phyloP scores from a whole-genome alignment of 1,139 yeast species.

The Geotrichum cucujoidarum region DNA sequence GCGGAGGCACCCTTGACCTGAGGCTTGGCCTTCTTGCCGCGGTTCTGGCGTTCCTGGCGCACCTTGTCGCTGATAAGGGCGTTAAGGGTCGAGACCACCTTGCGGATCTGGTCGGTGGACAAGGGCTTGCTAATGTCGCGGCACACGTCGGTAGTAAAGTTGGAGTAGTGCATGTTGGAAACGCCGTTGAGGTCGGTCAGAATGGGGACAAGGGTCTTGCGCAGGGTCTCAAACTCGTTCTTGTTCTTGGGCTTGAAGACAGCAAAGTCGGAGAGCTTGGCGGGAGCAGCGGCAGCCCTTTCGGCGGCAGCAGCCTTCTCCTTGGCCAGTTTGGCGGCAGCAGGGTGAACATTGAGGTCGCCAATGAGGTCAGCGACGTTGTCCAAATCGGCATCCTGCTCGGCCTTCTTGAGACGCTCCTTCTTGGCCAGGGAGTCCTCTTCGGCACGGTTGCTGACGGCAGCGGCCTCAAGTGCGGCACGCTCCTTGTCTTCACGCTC shows the following conservation, averaged over 20 bases:
- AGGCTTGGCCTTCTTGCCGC: slow-evolving; percentile 91
- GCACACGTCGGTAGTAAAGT: slow-evolving; percentile 76
- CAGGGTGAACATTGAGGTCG: slow-evolving; percentile 54
- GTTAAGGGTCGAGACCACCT: slow-evolving; percentile 78
- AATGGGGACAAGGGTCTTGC: slow-evolving; percentile 70
- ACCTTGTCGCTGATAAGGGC: slow-evolving; percentile 82
- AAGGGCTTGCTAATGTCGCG: slow-evolving; percentile 82
- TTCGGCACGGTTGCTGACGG: slow-evolving; percentile 34
- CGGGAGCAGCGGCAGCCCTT: slow-evolving; percentile 48
- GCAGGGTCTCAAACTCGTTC: slow-evolving; percentile 74
- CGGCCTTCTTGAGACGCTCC: slow-evolving; percentile 72
- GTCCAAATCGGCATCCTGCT: slow-evolving; percentile 77
- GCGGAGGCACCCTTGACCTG: slow-evolving; percentile 70
- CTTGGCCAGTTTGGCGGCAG: slow-evolving; percentile 43
- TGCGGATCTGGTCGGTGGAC: slow-evolving; percentile 74
- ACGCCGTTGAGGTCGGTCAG: slow-evolving; percentile 60
- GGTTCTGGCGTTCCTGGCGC: slow-evolving; percentile 88
- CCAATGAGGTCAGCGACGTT: slow-evolving; percentile 92
- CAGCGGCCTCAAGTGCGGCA: slow-evolving; percentile 37
- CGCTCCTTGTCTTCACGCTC: slow-evolving; percentile 39
- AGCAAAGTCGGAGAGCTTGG: slow-evolving; percentile 39
- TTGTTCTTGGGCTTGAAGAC: slow-evolving; percentile 74
- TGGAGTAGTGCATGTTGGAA: slow-evolving; percentile 55
- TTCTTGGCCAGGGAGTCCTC: slow-evolving; percentile 50
- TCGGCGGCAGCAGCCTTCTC: slow-evolving; percentile 66